phyloP scores from a whole-genome alignment of 352 stramenopile species.

The Pythium monospermum region DNA sequence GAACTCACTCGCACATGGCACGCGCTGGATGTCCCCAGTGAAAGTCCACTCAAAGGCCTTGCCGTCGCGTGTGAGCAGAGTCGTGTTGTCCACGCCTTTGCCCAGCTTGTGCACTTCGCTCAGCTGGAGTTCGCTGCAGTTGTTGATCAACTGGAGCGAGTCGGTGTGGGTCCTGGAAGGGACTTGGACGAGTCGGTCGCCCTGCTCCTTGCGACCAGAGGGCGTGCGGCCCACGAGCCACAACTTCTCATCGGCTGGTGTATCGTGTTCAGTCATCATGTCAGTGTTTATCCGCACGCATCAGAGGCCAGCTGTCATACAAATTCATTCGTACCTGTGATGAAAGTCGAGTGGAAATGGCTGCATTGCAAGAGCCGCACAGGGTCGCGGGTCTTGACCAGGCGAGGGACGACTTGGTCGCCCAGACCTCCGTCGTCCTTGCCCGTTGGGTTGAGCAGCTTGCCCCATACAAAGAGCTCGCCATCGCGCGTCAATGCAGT shows the following conservation, averaged over 20 bases:
- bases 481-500: constrained; percentile 64
- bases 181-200: constrained; percentile 48
- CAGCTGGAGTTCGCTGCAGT: constrained; percentile 32
- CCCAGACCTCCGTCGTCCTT: constrained; percentile 45
- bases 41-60: constrained; percentile 74
- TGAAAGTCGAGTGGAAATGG: constrained; percentile 80
- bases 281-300: too few species aligned
- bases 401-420: constrained; percentile 70
- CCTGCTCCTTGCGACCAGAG: constrained; percentile 51
- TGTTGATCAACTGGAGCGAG: constrained; percentile 62
- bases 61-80: constrained; percentile 66
- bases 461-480: constrained; percentile 83
- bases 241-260: constrained; percentile 58
- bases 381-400: constrained; percentile 62
- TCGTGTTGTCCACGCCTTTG: constrained; percentile 73
- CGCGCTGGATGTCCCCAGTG: constrained; percentile 39
- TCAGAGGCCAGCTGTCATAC: background rate
- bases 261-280: too few species aligned
- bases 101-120: constrained; percentile 55
- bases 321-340: constrained; percentile 47
- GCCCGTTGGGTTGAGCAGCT: constrained; percentile 66
- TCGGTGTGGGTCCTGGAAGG: constrained; percentile 64
- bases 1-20: constrained; percentile 35
- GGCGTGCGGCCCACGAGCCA: constrained; percentile 77
- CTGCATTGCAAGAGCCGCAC: constrained; percentile 71